Evolutionary conservation across 768 basidiomycete species (phyloP).

Genomic region (Saitozyma podzolica): DNA sequence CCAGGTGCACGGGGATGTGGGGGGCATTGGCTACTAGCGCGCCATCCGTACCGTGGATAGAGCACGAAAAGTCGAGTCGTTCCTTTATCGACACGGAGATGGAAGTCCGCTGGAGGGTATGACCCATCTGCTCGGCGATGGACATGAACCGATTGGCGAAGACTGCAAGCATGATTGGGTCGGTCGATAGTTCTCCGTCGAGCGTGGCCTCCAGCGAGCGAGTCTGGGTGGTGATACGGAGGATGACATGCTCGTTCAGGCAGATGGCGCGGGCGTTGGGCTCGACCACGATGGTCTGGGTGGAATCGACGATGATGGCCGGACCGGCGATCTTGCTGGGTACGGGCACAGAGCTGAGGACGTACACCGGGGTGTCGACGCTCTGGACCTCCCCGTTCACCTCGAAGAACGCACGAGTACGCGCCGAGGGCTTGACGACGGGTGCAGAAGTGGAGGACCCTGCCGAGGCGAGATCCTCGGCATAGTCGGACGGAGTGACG

Average conservation of each 20-base stretch:
- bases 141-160: constrained; percentile 28
- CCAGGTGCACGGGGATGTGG: constrained; percentile 39
- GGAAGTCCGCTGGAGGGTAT: constrained; percentile 34
- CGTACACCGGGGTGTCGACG: constrained; percentile 71
- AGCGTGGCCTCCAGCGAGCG: too few relatives aligned
- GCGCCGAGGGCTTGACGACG: constrained; percentile 13
- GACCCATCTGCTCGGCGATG: constrained; percentile 40
- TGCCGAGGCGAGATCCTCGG: constrained; percentile 13
- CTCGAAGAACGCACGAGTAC: constrained; percentile 28
- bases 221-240: neutral
- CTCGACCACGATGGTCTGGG: constrained; percentile 82
- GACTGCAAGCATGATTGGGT: constrained; percentile 24
- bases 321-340: constrained; percentile 79
- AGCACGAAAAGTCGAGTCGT: constrained; percentile 38
- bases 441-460: neutral
- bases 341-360: constrained; percentile 60
- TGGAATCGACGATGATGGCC: constrained; percentile 89
- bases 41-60: constrained; percentile 38
- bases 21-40: constrained; percentile 45
- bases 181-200: constrained; percentile 5
- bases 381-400: constrained; percentile 12
- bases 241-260: constrained; percentile 11
- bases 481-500: constrained; percentile 27
- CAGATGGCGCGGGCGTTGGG: constrained; percentile 5
- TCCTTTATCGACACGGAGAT: constrained; percentile 36